Evolutionary conservation across 768 basidiomycete genomes (phyloP).

Genomic region (Kwoniella shandongensis): DNA sequence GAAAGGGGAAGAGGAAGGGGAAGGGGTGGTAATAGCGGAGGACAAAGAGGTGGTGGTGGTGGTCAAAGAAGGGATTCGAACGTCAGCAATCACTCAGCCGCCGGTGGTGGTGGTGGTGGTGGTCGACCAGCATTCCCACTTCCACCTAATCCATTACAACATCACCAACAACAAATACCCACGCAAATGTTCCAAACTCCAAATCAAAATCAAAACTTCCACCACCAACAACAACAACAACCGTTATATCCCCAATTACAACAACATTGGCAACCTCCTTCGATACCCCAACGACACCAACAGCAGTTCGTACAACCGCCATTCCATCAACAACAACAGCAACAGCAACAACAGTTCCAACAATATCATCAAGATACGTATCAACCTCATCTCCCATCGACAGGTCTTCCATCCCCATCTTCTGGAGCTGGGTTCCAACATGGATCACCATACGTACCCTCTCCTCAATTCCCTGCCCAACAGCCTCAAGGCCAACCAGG

Average conservation of each 20-base stretch:
- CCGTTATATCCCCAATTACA: slow-evolving; percentile 3
- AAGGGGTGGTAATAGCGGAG: slow-evolving; percentile 9
- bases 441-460: no score
- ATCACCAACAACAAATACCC: slow-evolving; percentile 5
- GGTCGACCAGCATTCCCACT: slow-evolving; percentile 11
- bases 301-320: no score
- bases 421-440: no score
- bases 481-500: neutral
- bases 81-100: neutral
- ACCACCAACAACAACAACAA: slow-evolving; percentile 15
- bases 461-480: neutral
- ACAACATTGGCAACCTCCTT: slow-evolving; percentile 1
- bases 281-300: neutral
- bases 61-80: slow-evolving; percentile 5
- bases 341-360: slow-evolving; percentile 2
- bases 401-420: slow-evolving; percentile 1
- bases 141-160: slow-evolving; percentile 12
- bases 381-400: slow-evolving; percentile 13
- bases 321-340: slow-evolving; percentile 7
- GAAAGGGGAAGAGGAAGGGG: slow-evolving; percentile 21
- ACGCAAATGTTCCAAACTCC: slow-evolving; percentile 5
- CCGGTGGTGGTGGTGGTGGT: no score
- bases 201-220: slow-evolving; percentile 7
- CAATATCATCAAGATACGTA: slow-evolving; percentile 12
- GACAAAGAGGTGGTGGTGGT: neutral